Conservation (phyloP, 495 filamentous ascomycete genomes). For the Penicillium ochrochloron region DNA sequence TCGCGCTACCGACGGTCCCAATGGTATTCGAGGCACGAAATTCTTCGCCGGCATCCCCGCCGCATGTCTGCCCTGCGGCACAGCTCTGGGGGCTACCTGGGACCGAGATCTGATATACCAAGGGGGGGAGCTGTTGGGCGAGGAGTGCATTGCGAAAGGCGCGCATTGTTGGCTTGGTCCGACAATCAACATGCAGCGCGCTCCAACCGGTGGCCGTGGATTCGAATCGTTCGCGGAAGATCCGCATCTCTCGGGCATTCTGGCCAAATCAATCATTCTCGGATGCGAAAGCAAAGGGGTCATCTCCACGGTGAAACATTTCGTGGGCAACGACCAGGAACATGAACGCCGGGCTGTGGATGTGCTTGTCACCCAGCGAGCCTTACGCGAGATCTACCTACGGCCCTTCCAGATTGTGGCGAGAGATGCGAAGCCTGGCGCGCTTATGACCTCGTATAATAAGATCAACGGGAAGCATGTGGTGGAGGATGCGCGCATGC, state of each 20-base stretch:
- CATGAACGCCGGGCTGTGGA: slow-evolving; percentile 64
- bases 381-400: slow-evolving; percentile 74
- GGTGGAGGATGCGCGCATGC: slow-evolving; percentile 59
- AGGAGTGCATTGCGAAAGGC: slow-evolving; percentile 66
- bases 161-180: slow-evolving; percentile 71
- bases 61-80: slow-evolving; percentile 65
- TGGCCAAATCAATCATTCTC: slow-evolving; percentile 63
- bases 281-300: slow-evolving; percentile 68
- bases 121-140: slow-evolving; percentile 53
- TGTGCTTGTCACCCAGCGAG: slow-evolving; percentile 64
- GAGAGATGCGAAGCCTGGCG: slow-evolving; percentile 60
- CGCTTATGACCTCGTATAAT: slow-evolving; percentile 78
- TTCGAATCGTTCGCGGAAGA: slow-evolving; percentile 79
- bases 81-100: slow-evolving; percentile 67
- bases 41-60: slow-evolving; percentile 66
- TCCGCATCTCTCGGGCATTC: slow-evolving; percentile 65
- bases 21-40: slow-evolving; percentile 66
- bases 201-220: slow-evolving; percentile 70
- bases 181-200: slow-evolving; percentile 73
- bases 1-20: slow-evolving; percentile 63
- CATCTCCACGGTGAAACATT: slow-evolving; percentile 66
- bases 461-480: slow-evolving; percentile 72
- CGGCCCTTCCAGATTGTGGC: slow-evolving; percentile 73
- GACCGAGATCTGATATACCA: slow-evolving; percentile 58
- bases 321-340: slow-evolving; percentile 62